Evolutionary conservation across 2,329 filamentous ascomycete genomes (phyloP).

Genomic region (Stemphylium vesicarium): DNA sequence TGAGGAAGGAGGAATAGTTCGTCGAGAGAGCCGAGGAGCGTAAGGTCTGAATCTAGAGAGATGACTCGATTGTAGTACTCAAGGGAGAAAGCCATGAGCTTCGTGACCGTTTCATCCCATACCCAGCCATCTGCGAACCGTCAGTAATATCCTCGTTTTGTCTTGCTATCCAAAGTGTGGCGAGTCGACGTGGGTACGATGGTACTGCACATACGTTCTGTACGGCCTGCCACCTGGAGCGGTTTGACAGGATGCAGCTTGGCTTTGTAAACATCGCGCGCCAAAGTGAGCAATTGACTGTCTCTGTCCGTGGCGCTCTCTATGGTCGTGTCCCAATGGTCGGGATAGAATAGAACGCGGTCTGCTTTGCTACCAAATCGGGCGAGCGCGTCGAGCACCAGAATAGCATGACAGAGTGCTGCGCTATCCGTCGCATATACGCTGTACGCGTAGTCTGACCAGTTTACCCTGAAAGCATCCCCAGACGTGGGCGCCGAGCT

Average conservation of each 20-base stretch:
- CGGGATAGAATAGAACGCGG: slow-evolving; percentile 54
- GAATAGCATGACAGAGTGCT: slow-evolving; percentile 53
- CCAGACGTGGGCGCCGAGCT: slow-evolving; percentile 8
- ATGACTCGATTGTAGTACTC: slow-evolving; percentile 66
- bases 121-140: slow-evolving; percentile 46
- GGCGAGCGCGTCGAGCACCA: slow-evolving; percentile 54
- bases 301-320: slow-evolving; percentile 41
- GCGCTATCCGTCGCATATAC: slow-evolving; percentile 53
- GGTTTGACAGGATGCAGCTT: slow-evolving; percentile 57
- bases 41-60: slow-evolving; percentile 68
- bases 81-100: slow-evolving; percentile 72
- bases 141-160: slow-evolving; percentile 21
- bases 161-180: slow-evolving; percentile 11
- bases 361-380: slow-evolving; percentile 53
- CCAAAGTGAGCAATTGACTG: slow-evolving; percentile 57
- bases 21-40: slow-evolving; percentile 68
- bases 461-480: slow-evolving; percentile 37
- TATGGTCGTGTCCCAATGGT: slow-evolving; percentile 47
- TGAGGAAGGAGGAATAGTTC: slow-evolving; percentile 72
- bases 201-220: slow-evolving; percentile 35
- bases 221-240: slow-evolving; percentile 44
- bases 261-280: slow-evolving; percentile 58
- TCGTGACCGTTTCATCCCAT: slow-evolving; percentile 70
- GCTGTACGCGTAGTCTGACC: slow-evolving; percentile 52
- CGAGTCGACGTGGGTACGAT: slow-evolving; percentile 1